These are phyloP conservation scores for Venturia nashicola DNA, from an alignment of 2,329 filamentous ascomycete genomes.

Conservation along the genomic window DNA sequence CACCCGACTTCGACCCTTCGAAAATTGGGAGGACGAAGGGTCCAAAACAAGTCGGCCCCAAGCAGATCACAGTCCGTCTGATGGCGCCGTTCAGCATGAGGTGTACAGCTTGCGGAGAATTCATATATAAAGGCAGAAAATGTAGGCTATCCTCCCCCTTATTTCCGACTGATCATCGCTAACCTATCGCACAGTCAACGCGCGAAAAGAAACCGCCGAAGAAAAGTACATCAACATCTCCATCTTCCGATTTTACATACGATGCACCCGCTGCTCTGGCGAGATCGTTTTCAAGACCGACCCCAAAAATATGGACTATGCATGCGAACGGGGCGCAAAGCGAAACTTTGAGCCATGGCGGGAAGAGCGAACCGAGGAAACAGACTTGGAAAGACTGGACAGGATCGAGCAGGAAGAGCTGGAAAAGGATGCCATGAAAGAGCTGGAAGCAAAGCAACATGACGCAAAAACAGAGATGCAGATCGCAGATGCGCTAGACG, in stretches of 20 bases:
- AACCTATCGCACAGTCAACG: constrained; percentile 47
- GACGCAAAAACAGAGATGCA: constrained; percentile 95
- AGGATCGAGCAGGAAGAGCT: constrained; percentile 67
- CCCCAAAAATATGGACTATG: constrained; percentile 89
- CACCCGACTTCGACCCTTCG: constrained; percentile 81
- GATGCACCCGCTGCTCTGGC: constrained; percentile 72
- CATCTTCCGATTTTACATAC: constrained; percentile 82
- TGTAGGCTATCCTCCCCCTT: constrained; percentile 24
- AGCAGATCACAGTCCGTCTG: constrained; percentile 73
- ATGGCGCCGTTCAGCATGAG: constrained; percentile 84
- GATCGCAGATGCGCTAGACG: constrained; percentile 87
- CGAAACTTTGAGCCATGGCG: constrained; percentile 92
- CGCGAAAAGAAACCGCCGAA: constrained; percentile 81
- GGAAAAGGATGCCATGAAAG: constrained; percentile 69
- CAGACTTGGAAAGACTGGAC: constrained; percentile 79
- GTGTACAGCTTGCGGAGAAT: constrained; percentile 60
- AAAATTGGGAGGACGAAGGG: constrained; percentile 59
- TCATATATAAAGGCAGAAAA: constrained; percentile 85
- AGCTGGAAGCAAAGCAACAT: constrained; percentile 83
- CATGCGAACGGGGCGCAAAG: constrained; percentile 68
- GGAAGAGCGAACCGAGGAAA: constrained; percentile 50
- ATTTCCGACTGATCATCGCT: neutral
- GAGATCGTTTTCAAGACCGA: constrained; percentile 94
- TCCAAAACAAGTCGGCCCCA: constrained; percentile 62
- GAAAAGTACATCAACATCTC: constrained; percentile 82